phyloP scores from a whole-genome alignment of 139 green algal genomes.

The Volvox africanus region DNA sequence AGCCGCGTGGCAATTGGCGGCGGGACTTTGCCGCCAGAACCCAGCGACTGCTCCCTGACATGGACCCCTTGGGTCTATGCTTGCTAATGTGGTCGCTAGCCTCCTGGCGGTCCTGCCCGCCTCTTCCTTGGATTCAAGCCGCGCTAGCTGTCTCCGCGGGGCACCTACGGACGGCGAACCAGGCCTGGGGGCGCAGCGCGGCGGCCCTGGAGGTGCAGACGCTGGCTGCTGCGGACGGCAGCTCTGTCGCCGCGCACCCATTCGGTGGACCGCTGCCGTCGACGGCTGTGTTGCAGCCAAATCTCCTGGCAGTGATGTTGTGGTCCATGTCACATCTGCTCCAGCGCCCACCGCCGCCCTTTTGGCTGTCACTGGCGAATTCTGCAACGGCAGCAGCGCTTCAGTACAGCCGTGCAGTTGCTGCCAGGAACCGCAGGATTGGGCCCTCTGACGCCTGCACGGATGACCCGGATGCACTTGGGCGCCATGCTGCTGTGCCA shows the following conservation, averaged over 20 bases:
- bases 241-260: not conserved
- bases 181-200: not conserved
- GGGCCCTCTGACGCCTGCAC: not conserved
- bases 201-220: constrained; percentile 23
- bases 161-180: not conserved
- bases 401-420: not conserved
- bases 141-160: not conserved
- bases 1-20: not conserved
- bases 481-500: not conserved
- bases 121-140: not conserved
- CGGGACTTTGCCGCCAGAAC: constrained; percentile 2
- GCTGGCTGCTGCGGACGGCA: not conserved
- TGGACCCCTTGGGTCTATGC: constrained; percentile 2
- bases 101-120: not conserved
- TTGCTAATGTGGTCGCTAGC: constrained; percentile 21
- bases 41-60: not conserved
- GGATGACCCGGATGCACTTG: not conserved
- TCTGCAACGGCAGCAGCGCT: not conserved
- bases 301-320: not conserved
- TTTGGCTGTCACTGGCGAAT: constrained; percentile 10
- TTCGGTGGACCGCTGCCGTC: not conserved
- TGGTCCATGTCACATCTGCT: constrained; percentile 8
- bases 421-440: not conserved
- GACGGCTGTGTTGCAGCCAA: not conserved
- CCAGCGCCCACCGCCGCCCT: not conserved